Evolutionary conservation across 805 yeast genomes (phyloP).

Genomic region (Zygosaccharomyces siamensis): DNA sequence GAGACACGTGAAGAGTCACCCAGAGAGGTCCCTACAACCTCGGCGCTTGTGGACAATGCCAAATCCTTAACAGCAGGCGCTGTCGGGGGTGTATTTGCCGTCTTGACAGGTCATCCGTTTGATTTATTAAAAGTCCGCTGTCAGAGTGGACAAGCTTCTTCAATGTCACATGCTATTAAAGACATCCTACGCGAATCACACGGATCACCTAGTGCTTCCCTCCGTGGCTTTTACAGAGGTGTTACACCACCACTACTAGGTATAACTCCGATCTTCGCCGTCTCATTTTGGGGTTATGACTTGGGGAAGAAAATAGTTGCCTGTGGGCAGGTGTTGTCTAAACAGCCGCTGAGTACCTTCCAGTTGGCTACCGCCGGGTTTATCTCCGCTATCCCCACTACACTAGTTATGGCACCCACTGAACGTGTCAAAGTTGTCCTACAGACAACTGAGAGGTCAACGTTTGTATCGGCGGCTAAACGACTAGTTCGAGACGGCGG

Average conservation of each 20-base stretch:
- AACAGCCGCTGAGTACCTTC: conserved; percentile 45
- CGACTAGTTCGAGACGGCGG: conserved; percentile 79
- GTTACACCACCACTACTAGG: conserved; percentile 93
- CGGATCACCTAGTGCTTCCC: conserved; percentile 29
- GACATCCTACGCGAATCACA: conserved; percentile 72
- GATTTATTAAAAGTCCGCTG: conserved; percentile 88
- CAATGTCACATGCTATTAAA: conserved; percentile 63
- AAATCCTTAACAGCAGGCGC: conserved; percentile 92
- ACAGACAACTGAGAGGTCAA: conserved; percentile 57
- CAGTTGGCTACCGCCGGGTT: conserved; percentile 91
- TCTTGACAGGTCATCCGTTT: conserved; percentile 92
- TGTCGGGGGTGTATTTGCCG: conserved; percentile 95
- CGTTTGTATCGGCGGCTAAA: conserved; percentile 45
- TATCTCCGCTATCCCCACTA: conserved; percentile 90
- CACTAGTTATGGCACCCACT: conserved; percentile 95
- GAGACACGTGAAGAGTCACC: conserved; percentile 1
- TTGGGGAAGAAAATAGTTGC: conserved; percentile 76
- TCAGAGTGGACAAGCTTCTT: conserved; percentile 64
- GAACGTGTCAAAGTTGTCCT: conserved; percentile 92
- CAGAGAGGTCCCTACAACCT: background rate
- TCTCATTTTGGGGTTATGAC: conserved; percentile 97
- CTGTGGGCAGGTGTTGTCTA: conserved; percentile 9
- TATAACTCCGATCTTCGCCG: conserved; percentile 98
- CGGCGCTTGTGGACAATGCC: conserved; percentile 51
- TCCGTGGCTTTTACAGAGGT: conserved; percentile 80